Base-by-base conservation (phyloP, 176 grass and related monocot genomes). In the Pharus latifolius region DNA sequence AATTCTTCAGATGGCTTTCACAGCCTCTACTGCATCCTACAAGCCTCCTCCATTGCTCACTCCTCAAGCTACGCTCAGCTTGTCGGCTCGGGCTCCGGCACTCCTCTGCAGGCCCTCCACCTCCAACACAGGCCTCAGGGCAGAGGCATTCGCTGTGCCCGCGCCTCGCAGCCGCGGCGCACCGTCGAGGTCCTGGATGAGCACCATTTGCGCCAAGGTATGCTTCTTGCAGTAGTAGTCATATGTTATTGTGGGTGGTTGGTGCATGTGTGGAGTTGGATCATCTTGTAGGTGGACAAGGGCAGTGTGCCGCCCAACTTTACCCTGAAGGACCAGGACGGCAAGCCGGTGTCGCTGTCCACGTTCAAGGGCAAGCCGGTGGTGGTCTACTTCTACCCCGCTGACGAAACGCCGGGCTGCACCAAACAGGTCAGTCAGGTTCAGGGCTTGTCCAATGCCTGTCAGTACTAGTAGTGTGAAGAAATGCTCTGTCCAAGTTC, bases 301-400 rank as follows among this genome's bases (percentile, higher is more conserved):
- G 89, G 89, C 54, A 75, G 65, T 74, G 74, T 48, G 65, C 81
- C 89, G 1, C 94, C 89, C 1, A 70, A 70, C 76, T 98, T 98
- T 71, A 83, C 80, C 7, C 83, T 92, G 56, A 92, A 88, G 46
- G 90, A 98, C 69, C 94, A 92, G 75, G 82, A 98, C 56, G 81
- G 94, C 15, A 90, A 75, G 78, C 61, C 78, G 51, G 86, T 98
- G 47, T 82, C 94, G 26, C 81, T 98, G 30, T 81, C 90, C 62
- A 91, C 90, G 72, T 98, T 83, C 65, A 98, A 98, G 79, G 94
- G 94, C 70, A 98, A 85, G 72, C 94, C 94, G 5, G 65, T 83
- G 1, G 89, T 98, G 0, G 65, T 98, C 58, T 98, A 98, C 80
- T 98, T 98, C 80, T 98, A 98, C 78, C 94, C 94, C 4, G 94